A percentile compares a stretch with the other conserved stretches of the same genome.
Evolutionary conservation across 192 early-diverging fungal genomes (phyloP).

Genomic region (Entomortierella lignicola): DNA sequence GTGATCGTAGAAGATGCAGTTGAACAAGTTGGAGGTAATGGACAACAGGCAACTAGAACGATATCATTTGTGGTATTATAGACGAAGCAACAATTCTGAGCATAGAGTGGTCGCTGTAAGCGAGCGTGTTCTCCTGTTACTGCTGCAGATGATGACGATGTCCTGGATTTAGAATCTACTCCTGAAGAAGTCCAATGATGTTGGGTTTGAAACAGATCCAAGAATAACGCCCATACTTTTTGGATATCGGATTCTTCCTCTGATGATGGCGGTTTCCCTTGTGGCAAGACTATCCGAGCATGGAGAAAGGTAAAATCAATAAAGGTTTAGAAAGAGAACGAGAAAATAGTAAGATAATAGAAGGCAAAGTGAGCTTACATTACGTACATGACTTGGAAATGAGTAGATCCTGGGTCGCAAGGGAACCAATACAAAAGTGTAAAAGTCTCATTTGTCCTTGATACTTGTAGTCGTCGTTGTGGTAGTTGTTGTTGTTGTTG

Average conservation of each 20-base stretch:
- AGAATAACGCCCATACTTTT: slow-evolving; percentile 33
- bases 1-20: slow-evolving; percentile 12
- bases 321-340: too few species aligned
- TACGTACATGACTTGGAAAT: slow-evolving; percentile 48
- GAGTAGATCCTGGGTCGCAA: slow-evolving; percentile 40
- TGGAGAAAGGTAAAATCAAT: too few species aligned
- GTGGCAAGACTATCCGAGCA: slow-evolving; percentile 1
- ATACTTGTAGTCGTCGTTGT: too few species aligned
- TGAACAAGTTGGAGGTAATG: slow-evolving; percentile 23
- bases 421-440: slow-evolving; percentile 51
- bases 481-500: not conserved
- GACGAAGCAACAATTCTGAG: slow-evolving; percentile 26
- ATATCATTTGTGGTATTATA: slow-evolving; percentile 30
- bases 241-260: slow-evolving; percentile 17
- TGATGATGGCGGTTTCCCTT: not conserved
- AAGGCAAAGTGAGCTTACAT: slow-evolving; percentile 3
- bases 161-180: not conserved
- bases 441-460: slow-evolving; percentile 36
- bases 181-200: slow-evolving; percentile 16
- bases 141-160: not conserved
- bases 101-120: slow-evolving; percentile 19
- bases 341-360: not conserved
- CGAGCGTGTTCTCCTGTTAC: not conserved
- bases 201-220: slow-evolving; percentile 36
- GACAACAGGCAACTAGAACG: slow-evolving; percentile 34